Evolutionary conservation across 2,329 filamentous ascomycete genomes (phyloP), one percentile per base, ranked within the genome.

Genomic region (Daldinia eschscholtzii): DNA sequence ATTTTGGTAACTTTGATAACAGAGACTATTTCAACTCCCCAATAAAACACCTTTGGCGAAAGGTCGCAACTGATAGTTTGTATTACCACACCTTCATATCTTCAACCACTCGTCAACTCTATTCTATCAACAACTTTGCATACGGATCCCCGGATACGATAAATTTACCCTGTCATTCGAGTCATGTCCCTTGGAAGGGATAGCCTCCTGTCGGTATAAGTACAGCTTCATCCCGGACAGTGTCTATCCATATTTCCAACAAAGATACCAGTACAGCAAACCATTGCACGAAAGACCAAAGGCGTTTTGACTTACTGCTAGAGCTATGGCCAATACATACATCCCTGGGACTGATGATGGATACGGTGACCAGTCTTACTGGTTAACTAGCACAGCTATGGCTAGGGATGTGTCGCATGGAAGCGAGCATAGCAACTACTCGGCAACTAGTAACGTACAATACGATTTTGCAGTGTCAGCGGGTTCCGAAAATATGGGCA

Each of bases 321-420:
- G 35, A 60, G 59, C 23, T 18, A 72, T 65, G 71, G 58, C 58
- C 33, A 41, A 72, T 23, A 15, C 65, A 26, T 70, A 70, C 57
- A 35, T 46, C 5, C 57, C 67, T 57, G 71, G 56, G 42, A 50
- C 41, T 53, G 67, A 63, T 63, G 67, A 69, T 66, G 28, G 37
- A 33, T 67, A 65, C 41, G 39, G 44, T n/a, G 57, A 50, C 33
- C 70, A 64, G n/a, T 50, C 23, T 20, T 60, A 71, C 30, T 72
- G 70, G 72, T 42, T 57, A 7, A 37, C 57, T 20, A 67, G 70
- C 37, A 67, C 71, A 26, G 64, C 62, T 12, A 76, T 76, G 75
- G 59, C 65, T 46, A 71, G 75, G 55, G 61, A 60, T 18, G 58
- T 65, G 18, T 76, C 75, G 7, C 63, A 66, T 56, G 71, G 59